Conservation (phyloP, 1,284 basidiomycete species). For the Bondarzewia mesenterica region DNA sequence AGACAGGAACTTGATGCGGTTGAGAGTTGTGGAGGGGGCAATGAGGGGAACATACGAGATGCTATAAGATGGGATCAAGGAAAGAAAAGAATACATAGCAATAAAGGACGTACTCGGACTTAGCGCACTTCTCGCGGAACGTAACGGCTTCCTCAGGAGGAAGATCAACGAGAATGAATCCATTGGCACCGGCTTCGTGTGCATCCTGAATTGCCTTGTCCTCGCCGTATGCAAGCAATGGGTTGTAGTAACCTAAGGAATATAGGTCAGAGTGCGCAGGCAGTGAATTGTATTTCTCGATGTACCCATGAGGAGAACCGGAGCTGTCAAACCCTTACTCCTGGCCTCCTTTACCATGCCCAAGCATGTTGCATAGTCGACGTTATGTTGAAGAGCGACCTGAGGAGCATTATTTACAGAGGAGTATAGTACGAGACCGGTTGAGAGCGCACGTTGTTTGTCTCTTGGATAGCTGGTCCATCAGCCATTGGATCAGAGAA, state of each 20-base stretch:
- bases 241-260: slow-evolving; percentile 87
- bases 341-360: slow-evolving; percentile 77
- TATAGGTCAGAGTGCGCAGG: background rate
- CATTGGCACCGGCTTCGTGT: slow-evolving; percentile 85
- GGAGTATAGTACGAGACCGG: slow-evolving; percentile 7
- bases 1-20: slow-evolving; percentile 85
- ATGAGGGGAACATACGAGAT: slow-evolving; percentile 96
- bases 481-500: slow-evolving; percentile 98
- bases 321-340: slow-evolving; percentile 72
- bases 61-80: slow-evolving; percentile 31
- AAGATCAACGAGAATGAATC: slow-evolving; percentile 96
- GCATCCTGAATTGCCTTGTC: slow-evolving; percentile 90
- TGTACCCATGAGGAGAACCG: slow-evolving; percentile 91
- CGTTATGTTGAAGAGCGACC: slow-evolving; percentile 76
- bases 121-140: slow-evolving; percentile 85
- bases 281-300: slow-evolving; percentile 1
- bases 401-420: slow-evolving; percentile 23
- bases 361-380: slow-evolving; percentile 73
- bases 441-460: slow-evolving; percentile 67
- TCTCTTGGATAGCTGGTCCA: slow-evolving; percentile 85
- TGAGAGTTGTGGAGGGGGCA: slow-evolving; percentile 86
- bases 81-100: background rate
- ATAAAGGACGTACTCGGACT: slow-evolving; percentile 52
- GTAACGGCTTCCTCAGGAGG: slow-evolving; percentile 93
- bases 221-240: slow-evolving; percentile 91